Evolutionary conservation across 257 asterid genomes (phyloP), one percentile per base, ranked within the genome.

Genomic region (Fraxinus excelsior): DNA sequence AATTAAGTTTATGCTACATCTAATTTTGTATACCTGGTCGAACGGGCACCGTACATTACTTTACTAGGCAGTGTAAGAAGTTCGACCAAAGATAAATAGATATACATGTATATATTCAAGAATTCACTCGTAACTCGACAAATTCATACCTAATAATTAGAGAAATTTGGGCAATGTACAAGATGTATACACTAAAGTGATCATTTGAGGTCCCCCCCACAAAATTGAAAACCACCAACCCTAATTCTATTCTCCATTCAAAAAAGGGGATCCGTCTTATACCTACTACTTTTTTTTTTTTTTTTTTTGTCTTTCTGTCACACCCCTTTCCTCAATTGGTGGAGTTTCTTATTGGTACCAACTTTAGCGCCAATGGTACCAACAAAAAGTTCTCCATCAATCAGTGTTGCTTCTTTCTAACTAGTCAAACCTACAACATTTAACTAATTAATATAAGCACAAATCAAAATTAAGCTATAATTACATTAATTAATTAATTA

Each of bases 101-200:
- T 12, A 13, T 21, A 74, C 6, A n/a, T 14, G 40, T 51, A 71
- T 35, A 16, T 74, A 69, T 40, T 77, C 29, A 78, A 80, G 44
- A 76, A 80, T 77, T 46, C 65, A 70, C 68, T 79, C 75, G 38
- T 66, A 12, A 69, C 77, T 77, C 76, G 77, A 79, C 44, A 53
- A 78, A 77, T 69, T 46, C 72, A 42, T 70, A 23, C 32, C 74
- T 71, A 28, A 71, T 71, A 56, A 56, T 26, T 71, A 71, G 75
- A 72, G 58, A 73, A 75, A 82, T 35, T 31, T 70, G 34, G 74
- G 28, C 76, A 70, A 87, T 85, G 79, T 87, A 85, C 88, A 87
- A 81, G 62, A 81, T 67, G 79, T 78, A 70, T 72, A 73, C 65
- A 71, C 71, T 42, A 73, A 34, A 44, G 21, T 11, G 69, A 40